Percentiles rank a stretch among this genome's conserved stretches.
Evolutionary conservation across 805 yeast species (phyloP).

Genomic region (Yamadazyma phyllophila): DNA sequence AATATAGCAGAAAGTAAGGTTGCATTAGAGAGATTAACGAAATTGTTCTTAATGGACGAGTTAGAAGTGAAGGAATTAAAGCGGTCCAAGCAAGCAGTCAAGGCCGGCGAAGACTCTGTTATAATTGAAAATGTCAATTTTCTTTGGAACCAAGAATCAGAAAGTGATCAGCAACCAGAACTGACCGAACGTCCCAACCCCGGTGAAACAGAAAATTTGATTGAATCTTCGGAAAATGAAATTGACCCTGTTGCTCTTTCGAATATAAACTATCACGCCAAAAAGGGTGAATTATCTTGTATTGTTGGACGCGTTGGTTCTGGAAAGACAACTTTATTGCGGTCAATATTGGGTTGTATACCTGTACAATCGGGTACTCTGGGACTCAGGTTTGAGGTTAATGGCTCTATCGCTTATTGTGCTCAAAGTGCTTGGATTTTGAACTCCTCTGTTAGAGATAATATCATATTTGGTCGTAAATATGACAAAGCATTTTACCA

Average conservation of each 20-base stretch:
- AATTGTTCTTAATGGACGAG: slow-evolving; percentile 34
- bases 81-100: slow-evolving; percentile 16
- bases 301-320: slow-evolving; percentile 43
- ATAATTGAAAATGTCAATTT: slow-evolving; percentile 29
- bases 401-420: slow-evolving; percentile 39
- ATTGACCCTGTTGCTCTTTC: slow-evolving; percentile 27
- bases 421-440: slow-evolving; percentile 43
- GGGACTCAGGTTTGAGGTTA: slow-evolving; percentile 20
- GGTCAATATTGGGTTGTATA: slow-evolving; percentile 32
- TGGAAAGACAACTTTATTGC: slow-evolving; percentile 39
- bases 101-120: slow-evolving; percentile 24
- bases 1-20: slow-evolving; percentile 29
- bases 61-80: slow-evolving; percentile 24
- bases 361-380: slow-evolving; percentile 18
- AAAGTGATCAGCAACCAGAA: slow-evolving; percentile 7
- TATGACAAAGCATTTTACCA: slow-evolving; percentile 31
- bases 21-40: slow-evolving; percentile 31
- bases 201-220: slow-evolving; percentile 18
- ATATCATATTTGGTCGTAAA: slow-evolving; percentile 36
- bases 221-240: slow-evolving; percentile 14
- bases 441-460: slow-evolving; percentile 39
- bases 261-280: slow-evolving; percentile 31
- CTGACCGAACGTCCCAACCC: neutral
- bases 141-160: slow-evolving; percentile 21
- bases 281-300: slow-evolving; percentile 36